Evolutionary conservation across 2,329 filamentous ascomycete species (phyloP), one percentile per base, ranked within the genome.

Genomic region (Triangularia verruculosa): DNA sequence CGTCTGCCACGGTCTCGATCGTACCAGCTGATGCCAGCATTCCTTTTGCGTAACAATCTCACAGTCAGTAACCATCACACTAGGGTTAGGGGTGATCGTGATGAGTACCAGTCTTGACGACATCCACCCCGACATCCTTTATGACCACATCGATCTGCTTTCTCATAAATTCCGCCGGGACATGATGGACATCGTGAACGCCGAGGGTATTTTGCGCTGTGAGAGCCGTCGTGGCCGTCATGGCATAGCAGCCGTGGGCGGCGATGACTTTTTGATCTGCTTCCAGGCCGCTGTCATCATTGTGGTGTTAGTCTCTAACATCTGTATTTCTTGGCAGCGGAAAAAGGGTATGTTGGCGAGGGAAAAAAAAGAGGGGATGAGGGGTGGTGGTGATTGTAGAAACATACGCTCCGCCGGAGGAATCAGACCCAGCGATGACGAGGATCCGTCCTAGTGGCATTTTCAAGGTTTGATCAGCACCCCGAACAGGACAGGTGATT

Each of bases 191-290:
- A 68, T 84, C 92, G 66, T 87, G 82, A 13, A 98, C 93, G 4
- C 92, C 92, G 60, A 85, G 82, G 0, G 95, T 99, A 77, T 98
- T 97, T 74, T 98, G 95, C 15, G 92, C 93, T n/a, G 95, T 99
- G 73, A 99, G 80, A 20, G 94, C 94, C 13, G 94, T 96, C 9
- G 94, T 97, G 22, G 93, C 92, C 58, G 94, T 97, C 88, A 97
- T 96, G 64, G 92, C 93, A 82, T 98, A 98, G 78, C 91, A 95
- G 64, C 90, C 89, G 84, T 98, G 93, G 17, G 91, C 92, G 53
- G 93, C 90, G 65, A 97, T 89, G 66, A 96, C 93, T 75, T 97
- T 96, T 74, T 98, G 93, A 75, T 98, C 94, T 43, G 94, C 95
- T 77, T 99, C 94, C 32, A 99, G 86, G 59, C 94, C 95, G 62